Evolutionary conservation across 371 early-diverging fungal species (phyloP).

Genomic region (Syncephalastrum monosporum): DNA sequence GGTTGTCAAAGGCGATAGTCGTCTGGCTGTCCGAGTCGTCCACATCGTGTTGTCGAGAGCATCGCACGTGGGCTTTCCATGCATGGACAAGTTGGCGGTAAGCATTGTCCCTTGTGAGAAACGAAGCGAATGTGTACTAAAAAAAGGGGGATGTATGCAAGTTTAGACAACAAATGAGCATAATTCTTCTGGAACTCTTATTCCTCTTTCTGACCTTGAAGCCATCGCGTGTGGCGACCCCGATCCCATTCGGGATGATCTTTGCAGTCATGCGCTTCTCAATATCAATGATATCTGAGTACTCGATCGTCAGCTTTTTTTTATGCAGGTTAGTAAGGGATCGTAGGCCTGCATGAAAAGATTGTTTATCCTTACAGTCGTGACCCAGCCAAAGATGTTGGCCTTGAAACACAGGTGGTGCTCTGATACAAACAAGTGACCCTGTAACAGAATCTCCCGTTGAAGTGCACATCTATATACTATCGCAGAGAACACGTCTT

Average conservation of each 20-base stretch:
- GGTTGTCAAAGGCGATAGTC: no score
- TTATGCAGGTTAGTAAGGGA: not conserved
- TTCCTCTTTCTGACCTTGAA: constrained; percentile 43
- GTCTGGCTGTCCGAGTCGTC: no score
- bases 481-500: no score
- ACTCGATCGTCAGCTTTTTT: not conserved
- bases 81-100: constrained; percentile 66
- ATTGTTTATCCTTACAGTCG: constrained; percentile 52
- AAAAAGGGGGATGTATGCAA: not conserved
- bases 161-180: no score
- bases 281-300: constrained; percentile 71
- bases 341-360: constrained; percentile 35
- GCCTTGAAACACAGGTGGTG: constrained; percentile 89
- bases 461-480: constrained; percentile 84
- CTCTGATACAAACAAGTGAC: constrained; percentile 84
- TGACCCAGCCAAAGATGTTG: constrained; percentile 94
- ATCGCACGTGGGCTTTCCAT: constrained; percentile 37
- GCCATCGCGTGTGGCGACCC: constrained; percentile 76
- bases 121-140: constrained; percentile 73
- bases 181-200: not conserved
- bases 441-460: constrained; percentile 90
- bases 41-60: no score
- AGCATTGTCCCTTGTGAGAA: constrained; percentile 72
- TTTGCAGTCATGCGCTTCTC: constrained; percentile 75
- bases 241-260: constrained; percentile 80